Conservation (phyloP, 768 basidiomycete species). For the Phanerodontia chrysosporium region DNA sequence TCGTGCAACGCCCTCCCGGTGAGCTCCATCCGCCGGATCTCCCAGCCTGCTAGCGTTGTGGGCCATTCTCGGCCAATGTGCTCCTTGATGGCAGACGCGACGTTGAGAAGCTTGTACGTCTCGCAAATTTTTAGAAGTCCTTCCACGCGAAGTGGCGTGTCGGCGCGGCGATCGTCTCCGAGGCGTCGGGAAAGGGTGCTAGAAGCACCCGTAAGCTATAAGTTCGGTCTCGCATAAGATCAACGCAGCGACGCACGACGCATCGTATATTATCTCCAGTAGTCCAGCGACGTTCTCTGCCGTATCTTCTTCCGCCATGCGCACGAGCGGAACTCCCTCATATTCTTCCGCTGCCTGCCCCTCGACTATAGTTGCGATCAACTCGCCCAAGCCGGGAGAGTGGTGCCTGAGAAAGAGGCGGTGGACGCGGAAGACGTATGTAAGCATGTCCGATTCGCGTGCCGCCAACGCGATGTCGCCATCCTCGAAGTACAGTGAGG, state of each 20-base stretch:
- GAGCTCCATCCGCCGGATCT: neutral
- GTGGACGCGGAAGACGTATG: conserved; percentile 10
- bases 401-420: conserved; percentile 5
- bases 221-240: neutral
- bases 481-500: conserved; percentile 7
- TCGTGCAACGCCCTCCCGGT: neutral
- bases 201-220: neutral
- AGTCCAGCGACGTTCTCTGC: conserved; percentile 4
- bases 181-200: neutral
- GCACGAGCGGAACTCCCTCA: conserved; percentile 1
- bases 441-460: neutral
- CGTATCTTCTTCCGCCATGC: neutral
- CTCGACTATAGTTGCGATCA: neutral
- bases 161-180: neutral
- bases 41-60: neutral
- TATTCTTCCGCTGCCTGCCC: neutral
- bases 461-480: conserved; percentile 8
- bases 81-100: neutral
- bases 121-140: neutral
- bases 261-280: conserved; percentile 4
- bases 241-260: neutral
- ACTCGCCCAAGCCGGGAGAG: conserved; percentile 1
- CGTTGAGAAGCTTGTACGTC: neutral
- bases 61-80: neutral
- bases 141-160: neutral